phyloP scores from a whole-genome alignment of 495 filamentous ascomycete species.

The Antarctomyces pellizariae region DNA sequence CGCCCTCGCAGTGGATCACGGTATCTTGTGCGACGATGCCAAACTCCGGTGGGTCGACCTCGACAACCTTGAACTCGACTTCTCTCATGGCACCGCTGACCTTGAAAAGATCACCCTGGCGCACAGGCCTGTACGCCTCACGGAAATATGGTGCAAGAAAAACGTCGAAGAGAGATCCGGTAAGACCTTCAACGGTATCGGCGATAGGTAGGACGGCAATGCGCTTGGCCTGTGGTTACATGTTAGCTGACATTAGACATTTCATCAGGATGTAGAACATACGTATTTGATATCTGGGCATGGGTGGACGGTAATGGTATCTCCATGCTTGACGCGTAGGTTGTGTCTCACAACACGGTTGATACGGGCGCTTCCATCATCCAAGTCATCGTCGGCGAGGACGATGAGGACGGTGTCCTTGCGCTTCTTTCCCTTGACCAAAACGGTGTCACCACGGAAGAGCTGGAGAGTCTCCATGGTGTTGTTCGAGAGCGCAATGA shows the following conservation, averaged over 20 bases:
- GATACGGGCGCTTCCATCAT: conserved; percentile 87
- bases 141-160: conserved; percentile 99
- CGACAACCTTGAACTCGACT: conserved; percentile 97
- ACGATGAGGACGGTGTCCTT: conserved; percentile 98
- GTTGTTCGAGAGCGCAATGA: conserved; percentile 93
- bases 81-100: conserved; percentile 94
- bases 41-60: conserved; percentile 93
- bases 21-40: conserved; percentile 98
- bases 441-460: conserved; percentile 92
- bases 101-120: conserved; percentile 93
- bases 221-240: conserved; percentile 57
- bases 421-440: conserved; percentile 98
- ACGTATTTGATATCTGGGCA: conserved; percentile 99
- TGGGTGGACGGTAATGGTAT: conserved; percentile 90
- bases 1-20: conserved; percentile 95
- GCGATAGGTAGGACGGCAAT: conserved; percentile 97
- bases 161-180: conserved; percentile 93
- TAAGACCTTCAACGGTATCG: conserved; percentile 92
- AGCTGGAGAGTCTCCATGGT: conserved; percentile 97
- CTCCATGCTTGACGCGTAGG: conserved; percentile 91
- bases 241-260: conserved; percentile 11
- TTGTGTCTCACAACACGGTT: conserved; percentile 98
- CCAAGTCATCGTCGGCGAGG: conserved; percentile 87
- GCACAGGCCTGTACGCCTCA: conserved; percentile 88
- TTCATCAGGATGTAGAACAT: conserved; percentile 19